Conservation (phyloP, 495 filamentous ascomycete species). For the Lentithecium fluviatile region DNA sequence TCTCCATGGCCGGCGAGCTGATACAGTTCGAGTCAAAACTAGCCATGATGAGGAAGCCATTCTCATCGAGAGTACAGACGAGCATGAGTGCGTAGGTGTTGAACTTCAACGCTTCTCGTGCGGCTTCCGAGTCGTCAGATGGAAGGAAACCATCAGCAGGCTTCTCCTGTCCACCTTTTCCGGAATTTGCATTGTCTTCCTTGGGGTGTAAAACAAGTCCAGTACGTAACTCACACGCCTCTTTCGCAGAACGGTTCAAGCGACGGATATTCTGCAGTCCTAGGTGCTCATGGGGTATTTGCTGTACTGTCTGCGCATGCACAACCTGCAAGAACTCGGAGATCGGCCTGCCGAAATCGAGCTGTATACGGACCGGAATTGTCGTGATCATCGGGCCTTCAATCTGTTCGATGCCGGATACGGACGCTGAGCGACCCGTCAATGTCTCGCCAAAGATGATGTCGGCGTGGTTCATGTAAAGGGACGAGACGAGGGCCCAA, state of each 20-base stretch:
- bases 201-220: slow-evolving; percentile 39
- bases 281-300: slow-evolving; percentile 31
- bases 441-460: slow-evolving; percentile 38
- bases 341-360: slow-evolving; percentile 1
- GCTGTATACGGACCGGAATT: slow-evolving; percentile 29
- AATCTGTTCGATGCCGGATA: slow-evolving; percentile 32
- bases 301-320: slow-evolving; percentile 19
- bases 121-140: slow-evolving; percentile 52
- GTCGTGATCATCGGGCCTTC: slow-evolving; percentile 38
- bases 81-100: slow-evolving; percentile 68
- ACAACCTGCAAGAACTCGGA: slow-evolving; percentile 33
- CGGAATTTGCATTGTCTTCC: slow-evolving; percentile 28
- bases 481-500: slow-evolving; percentile 54
- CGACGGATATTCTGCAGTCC: slow-evolving; percentile 35
- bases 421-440: slow-evolving; percentile 29
- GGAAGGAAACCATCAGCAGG: slow-evolving; percentile 48
- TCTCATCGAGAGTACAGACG: slow-evolving; percentile 56
- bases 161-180: slow-evolving; percentile 40
- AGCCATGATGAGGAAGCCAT: slow-evolving; percentile 59
- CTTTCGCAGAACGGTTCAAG: slow-evolving; percentile 19
- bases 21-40: slow-evolving; percentile 59
- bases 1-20: slow-evolving; percentile 45
- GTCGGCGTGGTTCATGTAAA: slow-evolving; percentile 42
- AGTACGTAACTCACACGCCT: slow-evolving; percentile 29
- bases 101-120: slow-evolving; percentile 63